Base-by-base conservation (phyloP, 257 asterid species). In the Anisodus acutangulus region DNA sequence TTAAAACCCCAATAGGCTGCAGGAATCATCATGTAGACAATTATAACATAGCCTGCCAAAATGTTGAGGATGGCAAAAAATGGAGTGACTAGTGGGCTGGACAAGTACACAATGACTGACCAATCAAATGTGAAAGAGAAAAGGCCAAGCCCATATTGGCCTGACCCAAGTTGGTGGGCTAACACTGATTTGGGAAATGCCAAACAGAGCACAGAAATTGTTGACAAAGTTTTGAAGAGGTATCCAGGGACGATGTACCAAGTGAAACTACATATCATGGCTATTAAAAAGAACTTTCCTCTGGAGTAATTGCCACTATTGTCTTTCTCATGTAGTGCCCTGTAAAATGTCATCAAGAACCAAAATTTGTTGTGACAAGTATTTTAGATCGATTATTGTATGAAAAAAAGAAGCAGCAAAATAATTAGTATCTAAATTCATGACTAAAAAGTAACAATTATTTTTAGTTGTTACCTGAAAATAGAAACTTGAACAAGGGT, bases 241-340 rank as follows among this genome's bases (percentile, higher is more conserved):
- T 86, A 92, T 62, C 91, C 92, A 0, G 97, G 98, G 84, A 95
- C 45, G 0, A 89, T 63, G 84, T 92, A 90, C 93, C 92, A 93
- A 0, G 81, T 45, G 87, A 94, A 92, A 84, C 97, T 89, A 84
- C 91, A 92, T 0, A 71, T 60, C 11, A 92, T 76, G 22, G 89
- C 98, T 16, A 92, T 89, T 2, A 92, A 1, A 67, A 95, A 95
- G 91, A 95, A 94, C 88, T 85, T 90, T 4, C 87, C 88, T 78
- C 92, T 87, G 0, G 98, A 87, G 80, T 72, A 66, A 11, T 83
- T 84, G 4, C 70, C 64, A 3, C 43, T 15, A 0, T 74, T 49
- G 2, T 93, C 95, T 53, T 90, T 85, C 76, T 93, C 98, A 22
- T 93, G 97, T 17, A 94, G 69, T 8, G 95, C 97, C 87, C 98